Base-by-base conservation (phyloP, 495 filamentous ascomycete genomes). In the Jackrogersella minutella region DNA sequence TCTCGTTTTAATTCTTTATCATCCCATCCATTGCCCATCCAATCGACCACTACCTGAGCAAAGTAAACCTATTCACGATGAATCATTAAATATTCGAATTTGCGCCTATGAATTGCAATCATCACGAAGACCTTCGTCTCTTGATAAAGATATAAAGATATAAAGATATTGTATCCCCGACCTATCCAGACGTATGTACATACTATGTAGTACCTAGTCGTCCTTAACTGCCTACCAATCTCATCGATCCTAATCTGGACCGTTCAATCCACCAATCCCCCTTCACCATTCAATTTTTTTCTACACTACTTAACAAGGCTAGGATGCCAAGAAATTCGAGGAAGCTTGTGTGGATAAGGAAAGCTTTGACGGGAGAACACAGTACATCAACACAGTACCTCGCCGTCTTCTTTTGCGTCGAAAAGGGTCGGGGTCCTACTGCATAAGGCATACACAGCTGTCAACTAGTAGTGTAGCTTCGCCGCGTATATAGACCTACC, bases 321-420 rank as follows among this genome's bases (percentile, higher is more conserved):
- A 36, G 14, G 16, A n/a, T 37, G 37, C 53, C 28, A 52, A 50
- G 53, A 26, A 10, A 43, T 30, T 40, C 34, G 5, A 52, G 9
- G 17, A 51, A 57, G 51, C 50, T 40, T 49, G 22, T 55, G 40
- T 41, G 60, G 60, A 53, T 41, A 56, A 16, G 39, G 11, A 62
- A n/a, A 47, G 37, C 50, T 47, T 24, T 56, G 43, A 13, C 26
- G 34, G 52, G 60, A 41, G 43, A 64, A 64, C 52, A 64, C 60
- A 64, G 60, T 64, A 50, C 21, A 13, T 3, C 34, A 39, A 14
- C 28, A 62, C 50, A 39, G 49, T 62, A 14, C n/a, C 1, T 2
- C 47, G 0, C 14, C 24, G 13, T n/a, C 24, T 16, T 59, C 21
- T 2, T 26, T 17, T 13, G 10, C 43, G n/a, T 47, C n/a, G n/a